Evolutionary conservation across 2,329 filamentous ascomycete genomes (phyloP), one percentile per base, ranked within the genome.

Genomic region (Apiospora koreana): DNA sequence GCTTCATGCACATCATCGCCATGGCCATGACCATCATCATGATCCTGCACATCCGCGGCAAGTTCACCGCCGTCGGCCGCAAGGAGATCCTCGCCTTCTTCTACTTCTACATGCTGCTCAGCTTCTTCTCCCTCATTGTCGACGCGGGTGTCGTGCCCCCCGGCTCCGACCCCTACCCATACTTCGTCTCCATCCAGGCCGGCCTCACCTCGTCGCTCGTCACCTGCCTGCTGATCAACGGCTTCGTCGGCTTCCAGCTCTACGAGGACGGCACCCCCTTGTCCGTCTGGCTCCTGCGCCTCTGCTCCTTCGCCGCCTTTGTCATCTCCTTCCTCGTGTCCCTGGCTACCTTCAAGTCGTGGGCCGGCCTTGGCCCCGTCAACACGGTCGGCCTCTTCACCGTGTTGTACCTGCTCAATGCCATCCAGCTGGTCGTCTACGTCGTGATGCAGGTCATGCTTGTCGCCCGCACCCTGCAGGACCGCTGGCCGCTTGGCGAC

Each of bases 231-330:
- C 85, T 98, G 76, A 95, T 99, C 85, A 98, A 98, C 81, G 96
- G 96, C 58, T 99, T 99, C 78, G 95, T 99, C 69, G 96, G 96
- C 43, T 99, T 99, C 82, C 96, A 98, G 82, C 86, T 99, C 16
- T 99, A 99, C 81, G 96, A 99, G 82, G 96, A 99, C 77, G 96
- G 96, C 67, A 99, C 96, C 1, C 92, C 92, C 1, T 85, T 98
- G 50, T 98, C 95, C 0, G 91, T 99, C 58, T 99, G 96, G 96
- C 90, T 98, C 76, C 85, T 99, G 72, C 91, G 95, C 68, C 83
- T 93, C 41, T 91, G 89, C 79, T 97, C 94, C 1, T 82, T 92
- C 21, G 88, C 86, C 73, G 95, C 97, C 84, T 98, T 98, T 83
- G 84, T 92, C 73, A 90, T 99, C 77, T 93, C 92, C 65, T 96